A percentile compares a stretch with the other conserved stretches of the same genome.
These are phyloP conservation scores for Scutellaria baicalensis DNA, from an alignment of 257 asterid species.

Conservation along the genomic window DNA sequence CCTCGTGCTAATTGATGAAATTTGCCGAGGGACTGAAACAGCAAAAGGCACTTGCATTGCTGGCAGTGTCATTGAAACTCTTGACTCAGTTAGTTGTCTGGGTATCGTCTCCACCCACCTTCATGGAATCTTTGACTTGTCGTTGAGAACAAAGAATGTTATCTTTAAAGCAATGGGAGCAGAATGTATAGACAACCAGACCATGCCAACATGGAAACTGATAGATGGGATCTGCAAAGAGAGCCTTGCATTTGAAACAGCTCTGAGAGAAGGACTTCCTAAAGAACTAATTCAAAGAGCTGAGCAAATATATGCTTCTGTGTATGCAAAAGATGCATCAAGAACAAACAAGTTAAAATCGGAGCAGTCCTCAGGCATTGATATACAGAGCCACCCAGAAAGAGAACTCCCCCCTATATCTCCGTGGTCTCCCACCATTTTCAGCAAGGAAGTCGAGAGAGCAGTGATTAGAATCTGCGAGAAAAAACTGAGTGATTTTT, in stretches of 20 bases:
- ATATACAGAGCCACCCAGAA: constrained; percentile 11
- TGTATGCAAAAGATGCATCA: constrained; percentile 27
- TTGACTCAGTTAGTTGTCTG: constrained; percentile 60
- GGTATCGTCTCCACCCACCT: constrained; percentile 93
- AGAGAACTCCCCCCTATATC: constrained; percentile 22
- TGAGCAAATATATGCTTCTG: constrained; percentile 59
- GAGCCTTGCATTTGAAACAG: constrained; percentile 97
- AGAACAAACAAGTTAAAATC: constrained; percentile 2
- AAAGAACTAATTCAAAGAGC: constrained; percentile 62
- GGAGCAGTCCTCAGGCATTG: constrained; percentile 4
- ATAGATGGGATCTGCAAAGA: constrained; percentile 87
- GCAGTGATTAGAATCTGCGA: constrained; percentile 41
- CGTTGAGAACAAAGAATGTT: constrained; percentile 38
- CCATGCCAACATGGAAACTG: constrained; percentile 81
- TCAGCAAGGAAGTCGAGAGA: constrained; percentile 45
- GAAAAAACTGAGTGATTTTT: constrained; percentile 28
- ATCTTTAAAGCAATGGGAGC: constrained; percentile 89
- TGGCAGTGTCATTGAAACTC: constrained; percentile 86
- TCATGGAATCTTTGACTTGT: constrained; percentile 87
- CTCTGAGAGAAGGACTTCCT: constrained; percentile 86
- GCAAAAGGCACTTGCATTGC: constrained; percentile 98
- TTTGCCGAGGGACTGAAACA: constrained; percentile 97
- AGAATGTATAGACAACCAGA: constrained; percentile 44
- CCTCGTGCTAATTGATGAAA: constrained; percentile 89
- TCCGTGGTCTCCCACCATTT: constrained; percentile 17